Evolutionary conservation across 23 red algal species (phyloP), one percentile per base, ranked within the genome.

Genomic region (Gracilariopsis chorda): DNA sequence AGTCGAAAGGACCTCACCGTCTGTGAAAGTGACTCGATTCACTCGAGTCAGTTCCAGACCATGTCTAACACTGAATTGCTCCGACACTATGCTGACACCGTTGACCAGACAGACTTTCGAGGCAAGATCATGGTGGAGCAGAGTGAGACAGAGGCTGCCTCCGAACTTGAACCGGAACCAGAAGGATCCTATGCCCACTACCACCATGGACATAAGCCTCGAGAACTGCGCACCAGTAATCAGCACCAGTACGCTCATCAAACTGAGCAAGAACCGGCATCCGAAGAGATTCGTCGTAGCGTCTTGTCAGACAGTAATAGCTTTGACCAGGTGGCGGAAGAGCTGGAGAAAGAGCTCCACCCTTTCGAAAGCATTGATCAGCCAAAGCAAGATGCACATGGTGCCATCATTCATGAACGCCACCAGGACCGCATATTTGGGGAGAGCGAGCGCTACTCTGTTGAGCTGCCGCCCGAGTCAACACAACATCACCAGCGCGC

Each of bases 301-400:
- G 44, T 13, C 13, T 39, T 40, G 12, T 51, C 85, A 3, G 69
- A 58, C 78, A 47, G 68, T 32, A 76, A 74, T 39, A 89, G 64
- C 16, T 89, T 89, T 63, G 85, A 89, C 33, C 20, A 89, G 9
- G 85, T 89, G 0, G 65, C 85, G 2, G 21, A 78, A 3, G 63
- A 65, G 13, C 34, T 89, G 48, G 85, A 64, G 16, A 45, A 89
- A 19, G 85, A 89, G 46, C 43, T 89, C 13, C 49, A 89, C 36
- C 49, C 55, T 9, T 80, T 80, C 42, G 76, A 55, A n/a, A 20
- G 21, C 7, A 47, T 19, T 57, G 45, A n/a, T n/a, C n/a, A n/a
- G n/a, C n/a, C n/a, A n/a, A n/a, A n/a, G n/a, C n/a, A n/a, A n/a
- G n/a, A n/a, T n/a, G n/a, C n/a, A n/a, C n/a, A n/a, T 55, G 76